Conservation (phyloP, 306 rosid genomes). For the Fragaria ananassa region DNA sequence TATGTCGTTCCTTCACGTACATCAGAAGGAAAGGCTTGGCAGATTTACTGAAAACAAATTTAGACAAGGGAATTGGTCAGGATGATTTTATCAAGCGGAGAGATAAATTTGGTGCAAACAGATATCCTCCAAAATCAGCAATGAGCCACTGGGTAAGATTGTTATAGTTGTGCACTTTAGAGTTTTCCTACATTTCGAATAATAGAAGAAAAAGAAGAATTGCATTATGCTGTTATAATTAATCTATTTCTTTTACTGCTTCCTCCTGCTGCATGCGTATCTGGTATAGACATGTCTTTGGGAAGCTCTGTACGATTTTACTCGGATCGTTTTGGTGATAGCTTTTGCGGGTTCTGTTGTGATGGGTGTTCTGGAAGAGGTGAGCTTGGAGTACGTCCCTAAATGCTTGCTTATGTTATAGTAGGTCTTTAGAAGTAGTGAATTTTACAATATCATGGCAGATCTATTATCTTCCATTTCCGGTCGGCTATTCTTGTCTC, state of each 20-base stretch:
- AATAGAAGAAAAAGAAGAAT: not conserved
- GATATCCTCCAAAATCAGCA: slow-evolving; percentile 69
- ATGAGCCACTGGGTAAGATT: slow-evolving; percentile 56
- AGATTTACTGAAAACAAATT: slow-evolving; percentile 48
- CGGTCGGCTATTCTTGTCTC: not conserved
- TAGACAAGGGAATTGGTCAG: slow-evolving; percentile 64
- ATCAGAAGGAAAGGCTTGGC: slow-evolving; percentile 65
- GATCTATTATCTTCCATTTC: too few species aligned
- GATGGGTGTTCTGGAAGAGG: slow-evolving; percentile 83
- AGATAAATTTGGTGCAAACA: slow-evolving; percentile 62
- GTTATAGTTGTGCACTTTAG: slow-evolving; percentile 13
- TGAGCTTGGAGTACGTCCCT: slow-evolving; percentile 23
- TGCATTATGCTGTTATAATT: not conserved
- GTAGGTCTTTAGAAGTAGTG: too few species aligned
- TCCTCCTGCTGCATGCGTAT: not conserved
- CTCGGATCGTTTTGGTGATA: slow-evolving; percentile 72
- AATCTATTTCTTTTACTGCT: slow-evolving; percentile 6
- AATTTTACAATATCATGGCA: too few species aligned
- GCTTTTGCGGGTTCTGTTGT: slow-evolving; percentile 90
- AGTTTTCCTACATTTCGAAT: not conserved
- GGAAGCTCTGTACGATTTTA: slow-evolving; percentile 96
- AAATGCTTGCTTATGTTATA: not conserved
- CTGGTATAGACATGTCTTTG: slow-evolving; percentile 65
- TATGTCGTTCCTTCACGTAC: slow-evolving; percentile 19
- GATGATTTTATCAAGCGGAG: slow-evolving; percentile 61